phyloP scores from a whole-genome alignment of 305 asterid species.

The Fraxinus sp. region DNA sequence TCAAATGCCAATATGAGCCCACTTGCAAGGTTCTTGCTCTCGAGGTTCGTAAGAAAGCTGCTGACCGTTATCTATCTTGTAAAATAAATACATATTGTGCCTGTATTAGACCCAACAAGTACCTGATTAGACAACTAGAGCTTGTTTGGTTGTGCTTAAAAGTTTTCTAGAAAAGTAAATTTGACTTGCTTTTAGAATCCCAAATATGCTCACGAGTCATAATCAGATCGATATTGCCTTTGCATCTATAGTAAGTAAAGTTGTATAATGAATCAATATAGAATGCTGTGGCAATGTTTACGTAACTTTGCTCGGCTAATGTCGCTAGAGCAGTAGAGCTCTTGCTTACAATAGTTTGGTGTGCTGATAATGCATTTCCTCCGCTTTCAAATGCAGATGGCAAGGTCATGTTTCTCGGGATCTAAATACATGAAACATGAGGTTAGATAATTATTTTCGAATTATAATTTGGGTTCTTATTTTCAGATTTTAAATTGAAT shows the following conservation, averaged over 20 bases:
- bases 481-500: constrained; percentile 25
- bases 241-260: background rate
- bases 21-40: constrained; percentile 90
- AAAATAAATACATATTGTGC: background rate
- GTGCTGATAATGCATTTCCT: background rate
- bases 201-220: background rate
- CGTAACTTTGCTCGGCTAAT: background rate
- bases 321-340: too few species aligned
- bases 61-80: background rate
- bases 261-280: background rate
- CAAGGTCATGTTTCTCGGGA: constrained; percentile 88
- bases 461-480: constrained; percentile 18
- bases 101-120: background rate
- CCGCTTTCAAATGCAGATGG: constrained; percentile 63
- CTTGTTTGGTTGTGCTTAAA: background rate
- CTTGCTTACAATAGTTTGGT: background rate
- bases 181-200: background rate
- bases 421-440: constrained; percentile 49
- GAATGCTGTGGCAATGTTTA: background rate
- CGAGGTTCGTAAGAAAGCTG: constrained; percentile 59
- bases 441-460: constrained; percentile 31
- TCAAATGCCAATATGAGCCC: constrained; percentile 89
- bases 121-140: background rate
- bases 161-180: background rate
- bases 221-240: background rate